Base-by-base conservation (phyloP, 2,329 filamentous ascomycete genomes). In the Hypoxylon sp. region DNA sequence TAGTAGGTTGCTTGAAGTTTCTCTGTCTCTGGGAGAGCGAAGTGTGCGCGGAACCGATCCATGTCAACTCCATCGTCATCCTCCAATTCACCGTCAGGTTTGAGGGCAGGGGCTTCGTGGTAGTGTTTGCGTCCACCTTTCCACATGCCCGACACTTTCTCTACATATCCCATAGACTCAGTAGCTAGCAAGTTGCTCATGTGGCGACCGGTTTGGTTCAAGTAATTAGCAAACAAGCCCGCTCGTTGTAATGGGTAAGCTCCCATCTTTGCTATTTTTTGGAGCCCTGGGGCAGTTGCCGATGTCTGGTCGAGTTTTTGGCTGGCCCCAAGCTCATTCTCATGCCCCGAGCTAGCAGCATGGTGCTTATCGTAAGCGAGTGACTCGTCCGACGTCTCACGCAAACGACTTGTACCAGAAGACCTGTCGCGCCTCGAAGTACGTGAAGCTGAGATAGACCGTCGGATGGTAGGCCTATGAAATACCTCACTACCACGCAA, bases 91-190 rank as follows among this genome's bases (percentile, higher is more conserved):
- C 89, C 86, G 48, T 89, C 86, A 1, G 83, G 83, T 31, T 81
- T 82, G 46, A 86, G 80, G 22, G 82, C 85, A 48, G 82, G 79
- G 2, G 85, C 84, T 47, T 88, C 92, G 54, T 91, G 90, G 75
- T 98, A 99, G 80, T 98, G 95, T 75, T 91, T 94, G 74, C 91
- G 91, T 11, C 93, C 93, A 35, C 96, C 96, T 72, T 94, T 93
- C 90, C 96, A 96, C 92, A 98, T 98, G 39, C 94, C 95, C 0
- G 95, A 97, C 0, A 98, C 94, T 79, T 98, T 98, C 77, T 97
- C 94, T 33, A 97, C 91, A 77, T 98, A 98, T 1, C 94, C 94
- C 90, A 97, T 97, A 0, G 95, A 97, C 78, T 98, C 94, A 0
- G 91, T 93, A 5, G 95, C 93, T 50, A 98, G 82, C 8, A 97